These are phyloP conservation scores for Amoebophrya sp. DNA, from an alignment of 169 alveolate species.

Conservation along the genomic window DNA sequence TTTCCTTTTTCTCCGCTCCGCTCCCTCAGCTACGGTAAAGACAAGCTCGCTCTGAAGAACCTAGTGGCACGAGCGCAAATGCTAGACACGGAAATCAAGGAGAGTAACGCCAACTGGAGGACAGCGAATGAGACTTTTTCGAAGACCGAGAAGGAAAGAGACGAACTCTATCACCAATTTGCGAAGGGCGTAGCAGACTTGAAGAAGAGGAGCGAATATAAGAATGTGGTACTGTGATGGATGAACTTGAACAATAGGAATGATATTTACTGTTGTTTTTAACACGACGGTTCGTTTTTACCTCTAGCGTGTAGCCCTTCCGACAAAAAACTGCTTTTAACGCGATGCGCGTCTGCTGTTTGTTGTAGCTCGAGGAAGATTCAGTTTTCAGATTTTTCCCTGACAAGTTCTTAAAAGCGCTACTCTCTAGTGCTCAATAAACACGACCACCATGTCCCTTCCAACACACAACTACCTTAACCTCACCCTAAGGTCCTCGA, in stretches of 20 bases:
- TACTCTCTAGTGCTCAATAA: too few relatives aligned
- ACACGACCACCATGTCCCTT: too few relatives aligned
- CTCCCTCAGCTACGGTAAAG: slow-evolving; percentile 30
- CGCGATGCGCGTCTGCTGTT: too few relatives aligned
- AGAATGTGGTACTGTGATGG: not conserved
- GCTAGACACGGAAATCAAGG: not conserved
- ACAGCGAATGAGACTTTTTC: not conserved
- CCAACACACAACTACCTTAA: too few relatives aligned
- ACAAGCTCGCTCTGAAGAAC: slow-evolving; percentile 48
- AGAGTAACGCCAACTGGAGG: not conserved
- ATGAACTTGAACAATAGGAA: too few relatives aligned
- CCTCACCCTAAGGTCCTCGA: not conserved
- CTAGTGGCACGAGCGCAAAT: slow-evolving; percentile 29
- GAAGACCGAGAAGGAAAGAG: not conserved
- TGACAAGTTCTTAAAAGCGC: too few relatives aligned
- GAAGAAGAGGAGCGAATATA: slow-evolving; percentile 9
- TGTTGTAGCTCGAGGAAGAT: too few relatives aligned
- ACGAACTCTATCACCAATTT: not conserved
- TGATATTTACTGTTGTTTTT: too few relatives aligned
- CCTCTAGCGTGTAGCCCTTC: too few relatives aligned
- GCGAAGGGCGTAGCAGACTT: slow-evolving; percentile 20
- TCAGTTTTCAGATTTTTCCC: too few relatives aligned
- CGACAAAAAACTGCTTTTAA: too few relatives aligned
- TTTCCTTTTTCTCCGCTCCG: not conserved
- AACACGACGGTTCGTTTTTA: too few relatives aligned